phyloP scores from a whole-genome alignment of 2,329 filamentous ascomycete genomes.

The Xylariaceae sp. region DNA sequence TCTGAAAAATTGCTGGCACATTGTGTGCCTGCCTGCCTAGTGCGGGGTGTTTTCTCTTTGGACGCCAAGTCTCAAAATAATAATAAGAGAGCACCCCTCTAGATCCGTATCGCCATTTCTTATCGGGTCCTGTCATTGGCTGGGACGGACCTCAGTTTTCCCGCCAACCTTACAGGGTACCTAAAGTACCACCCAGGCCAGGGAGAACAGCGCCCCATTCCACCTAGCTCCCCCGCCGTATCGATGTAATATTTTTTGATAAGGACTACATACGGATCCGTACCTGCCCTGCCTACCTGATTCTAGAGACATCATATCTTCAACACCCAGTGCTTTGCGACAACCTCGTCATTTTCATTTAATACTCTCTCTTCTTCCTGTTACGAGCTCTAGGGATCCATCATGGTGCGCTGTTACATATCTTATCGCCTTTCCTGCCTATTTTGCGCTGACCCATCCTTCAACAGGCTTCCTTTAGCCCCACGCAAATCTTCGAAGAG shows the following conservation, averaged over 20 bases:
- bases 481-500: conserved; percentile 96
- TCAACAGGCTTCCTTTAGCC: conserved; percentile 63
- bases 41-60: conserved; percentile 20
- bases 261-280: no score
- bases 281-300: no score
- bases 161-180: no score
- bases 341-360: no score
- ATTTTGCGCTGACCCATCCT: conserved; percentile 11
- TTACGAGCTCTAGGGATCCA: conserved; percentile 1
- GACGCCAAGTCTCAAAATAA: no score
- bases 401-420: conserved; percentile 12
- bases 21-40: conserved; percentile 17
- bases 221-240: no score
- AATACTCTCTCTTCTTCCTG: neutral
- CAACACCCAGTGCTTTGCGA: no score
- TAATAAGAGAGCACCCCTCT: conserved; percentile 12
- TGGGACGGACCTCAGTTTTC: conserved; percentile 12
- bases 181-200: no score
- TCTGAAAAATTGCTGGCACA: conserved; percentile 11
- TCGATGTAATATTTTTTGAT: no score
- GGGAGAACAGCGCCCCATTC: no score
- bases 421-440: neutral
- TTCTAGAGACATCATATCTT: no score
- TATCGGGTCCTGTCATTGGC: conserved; percentile 8
- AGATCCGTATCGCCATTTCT: neutral